Evolutionary conservation across 139 green algal genomes (phyloP), one percentile per base, ranked within the genome.

Genomic region (Chara braunii): DNA sequence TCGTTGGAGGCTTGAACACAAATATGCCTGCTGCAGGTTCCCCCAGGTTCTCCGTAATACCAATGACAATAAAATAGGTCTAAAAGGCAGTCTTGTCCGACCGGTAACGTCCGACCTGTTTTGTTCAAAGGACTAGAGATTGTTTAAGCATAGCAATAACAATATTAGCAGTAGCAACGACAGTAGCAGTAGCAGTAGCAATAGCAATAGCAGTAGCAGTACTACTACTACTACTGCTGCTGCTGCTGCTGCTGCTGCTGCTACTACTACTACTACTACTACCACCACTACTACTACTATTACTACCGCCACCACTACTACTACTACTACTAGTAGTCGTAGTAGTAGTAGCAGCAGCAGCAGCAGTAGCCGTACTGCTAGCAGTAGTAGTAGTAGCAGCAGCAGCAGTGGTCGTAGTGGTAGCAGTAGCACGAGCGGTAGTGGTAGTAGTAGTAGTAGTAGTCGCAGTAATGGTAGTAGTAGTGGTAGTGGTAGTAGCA

Each of bases 331-430:
- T 28, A 56, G 45, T 28, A 8, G 33, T 28, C 31, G 45, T 56
- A 8, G 45, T 28, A 56, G 45, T 28, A 22, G 45, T 28, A 56
- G 45, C 45, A 22, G 45, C 45, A 22, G 45, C 45, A 22, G 45
- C 45, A 8, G 45, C 45, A 56, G 45, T 7, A 56, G 9, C 7
- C 8, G 45, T 28, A 56, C 26, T 28, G 33, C 26, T 28, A 56
- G 45, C 45, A 56, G 45, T 28, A 56, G 45, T 28, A 56, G 45
- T 28, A 56, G 45, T 28, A 66, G 23, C 23, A 7, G 37, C 37
- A 44, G 57, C 33, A 5, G 24, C 57, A 5, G 28, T 8, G 8
- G 53, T n/a, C n/a, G n/a, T n/a, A n/a, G n/a, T n/a, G n/a, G n/a
- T n/a, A n/a, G n/a, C n/a, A n/a, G n/a, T n/a, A 56, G 7, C 45